Evolutionary conservation across 2,329 filamentous ascomycete species (phyloP), one percentile per base, ranked within the genome.

Genomic region (Trichoderma oligosporum): DNA sequence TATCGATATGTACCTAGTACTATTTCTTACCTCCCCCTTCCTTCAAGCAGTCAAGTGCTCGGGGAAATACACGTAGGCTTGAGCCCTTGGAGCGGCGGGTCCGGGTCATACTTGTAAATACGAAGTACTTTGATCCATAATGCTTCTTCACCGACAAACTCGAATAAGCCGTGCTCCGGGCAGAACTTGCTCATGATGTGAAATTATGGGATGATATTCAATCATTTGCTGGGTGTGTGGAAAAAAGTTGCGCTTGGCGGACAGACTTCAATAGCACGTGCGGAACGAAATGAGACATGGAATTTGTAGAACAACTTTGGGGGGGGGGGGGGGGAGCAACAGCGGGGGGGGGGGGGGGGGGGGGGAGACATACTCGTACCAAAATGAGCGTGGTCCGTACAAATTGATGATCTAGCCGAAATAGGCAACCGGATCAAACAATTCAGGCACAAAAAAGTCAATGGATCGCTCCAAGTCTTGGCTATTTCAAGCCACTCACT

Each of bases 191-290:
- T 44, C 29, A 45, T 45, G 39, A 33, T 36, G 29, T 36, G 39
- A 35, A 45, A 54, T 44, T 54, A 54, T 54, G 51, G 51, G 22
- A 54, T 54, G 51, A 54, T 54, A 18, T 4, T 44, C 51, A 9
- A 36, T 33, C 20, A 25, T 25, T 33, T 12, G 7, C 20, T 22
- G 11, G 46, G 16, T 31, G 27, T 35, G n/a, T n/a, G n/a, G n/a
- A n/a, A n/a, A n/a, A n/a, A 6, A 11, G 27, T 11, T 31, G 27
- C 6, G 27, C 27, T 5, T 6, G 35, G 16, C 35, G 35, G 14
- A 9, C 33, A n/a, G 29, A 35, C 39, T 6, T 27, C 12, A 24
- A 18, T 18, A 45, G 31, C 51, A 45, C 51, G 51, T 54, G 51
- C 14, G 24, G 20, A n/a, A 45, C 39, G 29, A 54, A 54, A 54